A percentile compares a stretch with the other conserved stretches of the same genome.
Evolutionary conservation across 2,329 filamentous ascomycete species (phyloP).

Genomic region (Monosporascus sp.): DNA sequence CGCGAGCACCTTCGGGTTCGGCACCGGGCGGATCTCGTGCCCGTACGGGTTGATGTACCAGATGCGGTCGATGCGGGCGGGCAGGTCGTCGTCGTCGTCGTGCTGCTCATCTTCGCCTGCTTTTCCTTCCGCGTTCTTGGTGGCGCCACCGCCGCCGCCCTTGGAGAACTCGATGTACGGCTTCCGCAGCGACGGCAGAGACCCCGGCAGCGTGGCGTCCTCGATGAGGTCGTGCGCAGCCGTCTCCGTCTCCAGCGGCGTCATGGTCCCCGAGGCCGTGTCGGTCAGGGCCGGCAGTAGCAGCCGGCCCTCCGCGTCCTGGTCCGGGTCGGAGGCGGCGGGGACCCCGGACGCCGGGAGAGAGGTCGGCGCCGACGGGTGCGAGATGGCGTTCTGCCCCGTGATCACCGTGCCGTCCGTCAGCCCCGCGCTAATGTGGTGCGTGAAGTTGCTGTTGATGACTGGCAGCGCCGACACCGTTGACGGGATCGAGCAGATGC

Average conservation of each 20-base stretch:
- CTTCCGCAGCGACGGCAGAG: conserved; percentile 70
- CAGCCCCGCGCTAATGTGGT: conserved; percentile 85
- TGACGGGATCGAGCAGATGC: conserved; percentile 77
- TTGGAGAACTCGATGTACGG: conserved; percentile 83
- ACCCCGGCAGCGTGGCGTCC: conserved; percentile 77
- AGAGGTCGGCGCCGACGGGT: conserved; percentile 65
- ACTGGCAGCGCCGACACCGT: conserved; percentile 77
- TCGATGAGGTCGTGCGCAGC: conserved; percentile 62
- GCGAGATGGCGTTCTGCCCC: conserved; percentile 89
- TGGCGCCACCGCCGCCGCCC: conserved; percentile 5
- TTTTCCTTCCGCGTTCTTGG: neutral
- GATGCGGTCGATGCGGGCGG: conserved; percentile 70
- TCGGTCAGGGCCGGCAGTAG: conserved; percentile 11
- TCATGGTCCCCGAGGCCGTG: conserved; percentile 33
- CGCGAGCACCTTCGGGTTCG: conserved; percentile 73
- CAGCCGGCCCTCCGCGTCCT: conserved; percentile 22
- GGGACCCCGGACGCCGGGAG: conserved; percentile 29
- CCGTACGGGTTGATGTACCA: conserved; percentile 99
- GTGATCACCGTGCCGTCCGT: conserved; percentile 72
- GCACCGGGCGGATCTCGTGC: conserved; percentile 83
- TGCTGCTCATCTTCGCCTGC: neutral
- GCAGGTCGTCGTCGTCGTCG: conserved; percentile 64
- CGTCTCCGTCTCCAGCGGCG: conserved; percentile 23
- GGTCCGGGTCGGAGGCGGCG: conserved; percentile 16
- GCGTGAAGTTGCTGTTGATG: conserved; percentile 91